Percentiles rank a stretch among this genome's conserved stretches.
Conservation (phyloP, 2,329 filamentous ascomycete species). For the Fusarium heterosporum region DNA sequence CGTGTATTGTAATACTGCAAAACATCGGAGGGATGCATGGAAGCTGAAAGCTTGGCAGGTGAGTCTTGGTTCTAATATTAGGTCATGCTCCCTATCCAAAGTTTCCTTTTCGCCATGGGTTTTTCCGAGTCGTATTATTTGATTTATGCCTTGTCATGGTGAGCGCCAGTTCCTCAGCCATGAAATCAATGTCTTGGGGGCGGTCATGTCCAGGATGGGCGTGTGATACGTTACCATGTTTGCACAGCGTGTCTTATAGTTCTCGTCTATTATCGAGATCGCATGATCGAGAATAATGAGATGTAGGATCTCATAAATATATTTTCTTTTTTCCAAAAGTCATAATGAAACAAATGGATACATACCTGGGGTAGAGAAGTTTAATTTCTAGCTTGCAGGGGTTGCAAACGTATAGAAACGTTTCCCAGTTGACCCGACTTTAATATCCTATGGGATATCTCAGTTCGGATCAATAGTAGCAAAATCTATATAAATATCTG, state of each 20-base stretch:
- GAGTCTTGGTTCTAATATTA: constrained; percentile 2
- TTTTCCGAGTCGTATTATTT: constrained; percentile 7
- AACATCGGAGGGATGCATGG: background rate
- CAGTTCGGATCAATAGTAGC: too few relatives aligned
- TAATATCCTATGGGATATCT: too few relatives aligned
- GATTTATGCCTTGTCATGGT: background rate
- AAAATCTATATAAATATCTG: too few relatives aligned
- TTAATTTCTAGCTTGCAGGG: background rate
- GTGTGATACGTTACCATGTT: constrained; percentile 11
- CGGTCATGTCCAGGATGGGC: background rate
- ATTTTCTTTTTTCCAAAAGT: background rate
- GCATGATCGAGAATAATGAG: too few relatives aligned
- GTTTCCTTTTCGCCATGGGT: background rate
- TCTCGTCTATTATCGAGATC: background rate
- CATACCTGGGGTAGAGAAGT: constrained; percentile 7
- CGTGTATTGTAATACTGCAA: background rate
- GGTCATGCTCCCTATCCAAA: background rate
- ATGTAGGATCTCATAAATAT: background rate
- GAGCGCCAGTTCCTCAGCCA: background rate
- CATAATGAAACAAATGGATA: constrained; percentile 5
- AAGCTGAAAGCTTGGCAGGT: constrained; percentile 6
- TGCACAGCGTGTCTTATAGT: background rate
- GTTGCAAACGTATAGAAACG: too few relatives aligned
- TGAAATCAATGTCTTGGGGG: constrained; percentile 1
- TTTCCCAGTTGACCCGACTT: too few relatives aligned